Evolutionary conservation across 208 protist genomes (phyloP).

Genomic region (Leishmania tropica): DNA sequence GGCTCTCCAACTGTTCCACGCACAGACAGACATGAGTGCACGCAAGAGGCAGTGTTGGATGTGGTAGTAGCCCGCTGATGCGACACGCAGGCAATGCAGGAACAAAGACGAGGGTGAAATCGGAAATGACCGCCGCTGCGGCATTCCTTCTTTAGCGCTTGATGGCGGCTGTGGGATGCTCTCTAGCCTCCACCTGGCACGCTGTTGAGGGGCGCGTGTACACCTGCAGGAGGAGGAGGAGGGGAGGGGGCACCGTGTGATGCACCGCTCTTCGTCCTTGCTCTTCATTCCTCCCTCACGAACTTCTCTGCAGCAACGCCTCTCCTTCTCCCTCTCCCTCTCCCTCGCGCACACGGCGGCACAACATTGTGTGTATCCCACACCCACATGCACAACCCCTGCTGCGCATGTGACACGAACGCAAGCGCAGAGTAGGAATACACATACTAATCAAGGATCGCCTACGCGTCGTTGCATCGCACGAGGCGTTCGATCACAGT

Average conservation of each 20-base stretch:
- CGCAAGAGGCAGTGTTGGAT: neutral
- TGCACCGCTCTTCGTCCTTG: neutral
- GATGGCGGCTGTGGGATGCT: neutral
- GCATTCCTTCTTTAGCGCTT: too few species aligned
- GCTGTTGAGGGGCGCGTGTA: neutral
- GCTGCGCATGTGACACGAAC: neutral
- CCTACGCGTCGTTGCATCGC: neutral
- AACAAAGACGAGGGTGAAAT: neutral
- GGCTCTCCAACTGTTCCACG: too few species aligned
- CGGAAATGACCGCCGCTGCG: too few species aligned
- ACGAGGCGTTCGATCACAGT: neutral
- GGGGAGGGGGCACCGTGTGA: neutral
- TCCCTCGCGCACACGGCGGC: neutral
- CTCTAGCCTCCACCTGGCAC: neutral
- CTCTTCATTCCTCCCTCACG: neutral
- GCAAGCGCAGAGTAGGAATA: neutral
- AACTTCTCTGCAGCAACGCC: neutral
- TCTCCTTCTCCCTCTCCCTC: too few species aligned
- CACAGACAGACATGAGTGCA: too few species aligned
- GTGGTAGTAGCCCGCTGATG: too few species aligned
- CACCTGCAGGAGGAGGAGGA: neutral
- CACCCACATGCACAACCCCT: neutral
- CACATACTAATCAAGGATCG: neutral
- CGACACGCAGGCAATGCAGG: neutral
- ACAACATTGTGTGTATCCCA: neutral